A percentile compares a stretch with the other conserved stretches of the same genome.
phyloP scores from a whole-genome alignment of 345 rosid species.

The Populus deltoides region DNA sequence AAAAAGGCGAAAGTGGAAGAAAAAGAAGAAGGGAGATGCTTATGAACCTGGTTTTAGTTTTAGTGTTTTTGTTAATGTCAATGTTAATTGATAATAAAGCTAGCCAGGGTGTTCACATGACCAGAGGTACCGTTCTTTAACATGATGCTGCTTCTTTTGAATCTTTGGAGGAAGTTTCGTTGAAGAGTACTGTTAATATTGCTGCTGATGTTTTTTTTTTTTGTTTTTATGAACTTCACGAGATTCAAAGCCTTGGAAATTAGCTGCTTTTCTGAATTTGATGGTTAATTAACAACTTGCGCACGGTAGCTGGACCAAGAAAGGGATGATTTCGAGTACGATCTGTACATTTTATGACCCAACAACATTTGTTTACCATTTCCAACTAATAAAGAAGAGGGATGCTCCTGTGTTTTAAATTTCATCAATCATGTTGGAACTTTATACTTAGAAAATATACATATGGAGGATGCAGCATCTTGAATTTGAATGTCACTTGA shows the following conservation, averaged over 20 bases:
- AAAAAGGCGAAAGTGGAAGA: too few relatives aligned
- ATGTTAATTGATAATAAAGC: constrained; percentile 4
- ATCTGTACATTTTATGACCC: neutral
- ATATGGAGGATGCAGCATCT: neutral
- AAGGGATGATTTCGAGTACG: constrained; percentile 11
- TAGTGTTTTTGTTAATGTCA: too few relatives aligned
- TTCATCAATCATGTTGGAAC: neutral
- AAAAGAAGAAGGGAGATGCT: too few relatives aligned
- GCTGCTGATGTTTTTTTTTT: neutral
- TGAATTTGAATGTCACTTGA: neutral
- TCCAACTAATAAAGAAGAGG: neutral
- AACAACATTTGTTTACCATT: neutral
- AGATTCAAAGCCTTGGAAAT: neutral
- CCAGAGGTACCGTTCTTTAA: neutral
- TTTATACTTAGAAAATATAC: neutral
- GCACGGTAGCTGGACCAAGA: neutral
- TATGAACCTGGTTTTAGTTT: too few relatives aligned
- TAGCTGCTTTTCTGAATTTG: too few relatives aligned
- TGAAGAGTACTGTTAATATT: neutral
- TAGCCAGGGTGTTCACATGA: constrained; percentile 2
- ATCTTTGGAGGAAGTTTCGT: constrained; percentile 25
- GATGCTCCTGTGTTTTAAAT: neutral
- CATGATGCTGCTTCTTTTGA: neutral
- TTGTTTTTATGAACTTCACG: neutral
- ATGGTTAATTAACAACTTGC: neutral